Conservation (phyloP, 805 yeast species). For the Barnettozyma siamensis region DNA sequence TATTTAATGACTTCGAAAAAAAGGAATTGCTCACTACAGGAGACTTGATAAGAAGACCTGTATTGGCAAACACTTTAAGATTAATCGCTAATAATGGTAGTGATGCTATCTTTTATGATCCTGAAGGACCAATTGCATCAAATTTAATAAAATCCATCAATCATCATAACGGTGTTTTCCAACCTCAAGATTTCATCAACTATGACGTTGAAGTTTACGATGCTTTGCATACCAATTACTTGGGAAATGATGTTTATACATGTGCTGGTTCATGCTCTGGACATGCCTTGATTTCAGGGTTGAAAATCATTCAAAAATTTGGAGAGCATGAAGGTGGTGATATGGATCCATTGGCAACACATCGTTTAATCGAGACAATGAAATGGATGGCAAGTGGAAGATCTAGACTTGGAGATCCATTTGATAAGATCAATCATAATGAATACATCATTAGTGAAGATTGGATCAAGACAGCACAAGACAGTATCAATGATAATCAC, state of each 20-base stretch:
- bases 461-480: slow-evolving; percentile 52
- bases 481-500: slow-evolving; percentile 45
- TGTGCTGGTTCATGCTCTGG: slow-evolving; percentile 80
- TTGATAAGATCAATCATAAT: slow-evolving; percentile 35
- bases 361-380: slow-evolving; percentile 76
- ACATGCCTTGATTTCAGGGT: slow-evolving; percentile 69
- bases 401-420: slow-evolving; percentile 75
- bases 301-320: slow-evolving; percentile 53
- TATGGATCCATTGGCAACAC: slow-evolving; percentile 45
- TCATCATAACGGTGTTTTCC: slow-evolving; percentile 61
- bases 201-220: slow-evolving; percentile 44
- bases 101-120: slow-evolving; percentile 75
- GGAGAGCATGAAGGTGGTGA: slow-evolving; percentile 39
- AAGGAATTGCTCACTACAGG: slow-evolving; percentile 43
- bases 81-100: slow-evolving; percentile 73
- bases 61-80: slow-evolving; percentile 61
- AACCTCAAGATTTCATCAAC: slow-evolving; percentile 55
- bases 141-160: slow-evolving; percentile 46
- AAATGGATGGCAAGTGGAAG: slow-evolving; percentile 90
- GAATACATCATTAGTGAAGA: slow-evolving; percentile 31
- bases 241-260: slow-evolving; percentile 43
- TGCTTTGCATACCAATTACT: slow-evolving; percentile 39
- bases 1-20: slow-evolving; percentile 31
- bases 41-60: slow-evolving; percentile 54
- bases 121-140: slow-evolving; percentile 66